These are phyloP conservation scores for Ophiocordyceps robertsii DNA, from an alignment of 2,329 filamentous ascomycete genomes.

Conservation along the genomic window DNA sequence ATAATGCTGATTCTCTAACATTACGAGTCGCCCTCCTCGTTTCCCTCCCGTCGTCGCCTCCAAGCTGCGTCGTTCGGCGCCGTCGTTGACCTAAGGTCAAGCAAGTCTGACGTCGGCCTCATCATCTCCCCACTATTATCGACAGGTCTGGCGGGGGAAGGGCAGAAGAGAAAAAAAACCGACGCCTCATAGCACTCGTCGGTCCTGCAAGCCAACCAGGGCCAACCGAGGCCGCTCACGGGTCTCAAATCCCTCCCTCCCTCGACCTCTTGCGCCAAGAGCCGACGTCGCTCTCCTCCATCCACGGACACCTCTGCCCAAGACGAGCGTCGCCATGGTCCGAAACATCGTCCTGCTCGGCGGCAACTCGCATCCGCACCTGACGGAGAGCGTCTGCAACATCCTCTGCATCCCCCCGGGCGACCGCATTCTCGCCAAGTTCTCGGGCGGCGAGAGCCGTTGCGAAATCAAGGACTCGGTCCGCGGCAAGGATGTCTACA, in stretches of 20 bases:
- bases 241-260: background rate
- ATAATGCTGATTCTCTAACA: too few relatives aligned
- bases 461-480: slow-evolving; percentile 95
- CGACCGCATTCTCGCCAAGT: slow-evolving; percentile 77
- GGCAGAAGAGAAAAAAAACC: slow-evolving; percentile 7
- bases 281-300: too few relatives aligned
- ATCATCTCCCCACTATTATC: slow-evolving; percentile 2
- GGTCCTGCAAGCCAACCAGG: background rate
- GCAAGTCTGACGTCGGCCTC: background rate
- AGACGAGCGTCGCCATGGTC: slow-evolving; percentile 48
- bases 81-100: too few relatives aligned
- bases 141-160: slow-evolving; percentile 3
- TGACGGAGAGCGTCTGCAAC: slow-evolving; percentile 78
- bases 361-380: slow-evolving; percentile 80
- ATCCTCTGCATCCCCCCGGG: slow-evolving; percentile 78
- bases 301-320: too few relatives aligned
- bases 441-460: slow-evolving; percentile 86
- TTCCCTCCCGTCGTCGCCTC: too few relatives aligned
- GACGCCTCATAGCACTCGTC: background rate
- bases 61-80: too few relatives aligned
- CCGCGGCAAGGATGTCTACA: slow-evolving; percentile 95
- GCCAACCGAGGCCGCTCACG: background rate
- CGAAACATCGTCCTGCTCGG: slow-evolving; percentile 90
- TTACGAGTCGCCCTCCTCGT: too few relatives aligned
- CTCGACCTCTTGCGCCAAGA: too few relatives aligned